phyloP scores from a whole-genome alignment of 2,329 filamentous ascomycete genomes.

The Xylaria sp. region DNA sequence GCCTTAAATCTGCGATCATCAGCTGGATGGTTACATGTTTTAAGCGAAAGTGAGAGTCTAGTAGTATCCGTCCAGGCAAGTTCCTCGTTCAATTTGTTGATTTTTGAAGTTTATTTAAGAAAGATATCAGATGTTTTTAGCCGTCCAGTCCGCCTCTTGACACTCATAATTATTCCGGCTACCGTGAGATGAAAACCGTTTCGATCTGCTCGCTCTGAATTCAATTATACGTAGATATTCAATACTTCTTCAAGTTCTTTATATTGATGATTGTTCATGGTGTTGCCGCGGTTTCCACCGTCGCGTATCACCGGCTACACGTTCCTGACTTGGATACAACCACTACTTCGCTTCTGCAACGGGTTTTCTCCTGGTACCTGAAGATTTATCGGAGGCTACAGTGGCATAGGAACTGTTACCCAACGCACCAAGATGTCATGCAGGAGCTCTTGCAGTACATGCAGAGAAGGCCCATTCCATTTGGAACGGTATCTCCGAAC shows the following conservation, averaged over 20 bases:
- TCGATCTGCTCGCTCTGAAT: no score
- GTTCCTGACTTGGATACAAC: background rate
- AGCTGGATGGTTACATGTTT: background rate
- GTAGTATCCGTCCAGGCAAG: background rate
- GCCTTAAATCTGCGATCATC: no score
- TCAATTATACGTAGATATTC: no score
- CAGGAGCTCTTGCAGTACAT: background rate
- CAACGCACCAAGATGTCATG: background rate
- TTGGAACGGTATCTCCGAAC: conserved; percentile 14
- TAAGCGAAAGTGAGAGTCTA: background rate
- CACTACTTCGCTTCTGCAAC: background rate
- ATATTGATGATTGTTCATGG: no score
- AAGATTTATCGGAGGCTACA: background rate
- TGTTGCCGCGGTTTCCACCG: no score
- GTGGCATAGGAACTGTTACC: background rate
- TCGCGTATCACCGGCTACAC: no score
- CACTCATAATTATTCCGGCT: no score
- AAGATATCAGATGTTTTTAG: background rate
- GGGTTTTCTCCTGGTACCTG: background rate
- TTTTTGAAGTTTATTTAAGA: background rate
- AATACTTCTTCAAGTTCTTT: no score
- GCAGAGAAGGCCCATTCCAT: conserved; percentile 7
- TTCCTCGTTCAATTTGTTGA: background rate
- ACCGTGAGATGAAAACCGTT: no score
- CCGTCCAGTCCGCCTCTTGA: no score